Evolutionary conservation across 257 asterid genomes (phyloP).

Genomic region (Pogostemon cablin): DNA sequence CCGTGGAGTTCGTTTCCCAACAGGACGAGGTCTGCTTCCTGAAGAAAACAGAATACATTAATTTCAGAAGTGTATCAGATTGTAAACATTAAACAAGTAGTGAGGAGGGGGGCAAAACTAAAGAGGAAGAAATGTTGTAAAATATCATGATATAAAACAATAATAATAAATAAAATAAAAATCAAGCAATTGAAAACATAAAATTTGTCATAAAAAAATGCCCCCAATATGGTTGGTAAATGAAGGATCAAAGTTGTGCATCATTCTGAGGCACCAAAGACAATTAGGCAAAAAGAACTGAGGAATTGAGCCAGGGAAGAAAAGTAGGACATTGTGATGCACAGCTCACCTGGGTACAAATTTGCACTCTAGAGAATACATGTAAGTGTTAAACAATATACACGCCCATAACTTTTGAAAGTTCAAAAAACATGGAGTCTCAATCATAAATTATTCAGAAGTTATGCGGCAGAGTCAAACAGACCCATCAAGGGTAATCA

Average conservation of each 20-base stretch:
- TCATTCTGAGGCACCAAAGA: constrained; percentile 7
- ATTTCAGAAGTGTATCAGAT: constrained; percentile 34
- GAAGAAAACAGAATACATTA: constrained; percentile 39
- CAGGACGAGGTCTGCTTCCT: constrained; percentile 87
- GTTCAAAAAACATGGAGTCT: constrained; percentile 4
- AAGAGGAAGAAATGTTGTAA: not conserved
- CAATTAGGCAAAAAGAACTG: constrained; percentile 17
- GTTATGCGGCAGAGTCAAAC: constrained; percentile 18
- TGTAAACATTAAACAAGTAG: constrained; percentile 28
- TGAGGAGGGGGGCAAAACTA: constrained; percentile 11
- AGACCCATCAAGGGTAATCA: constrained; percentile 28
- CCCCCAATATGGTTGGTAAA: constrained; percentile 16
- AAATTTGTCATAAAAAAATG: constrained; percentile 7
- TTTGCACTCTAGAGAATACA: constrained; percentile 13
- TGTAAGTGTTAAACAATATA: constrained; percentile 4
- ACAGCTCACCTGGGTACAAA: constrained; percentile 8
- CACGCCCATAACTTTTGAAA: constrained; percentile 17
- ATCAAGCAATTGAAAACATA: constrained; percentile 1
- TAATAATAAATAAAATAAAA: constrained; percentile 1
- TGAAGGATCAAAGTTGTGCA: constrained; percentile 14
- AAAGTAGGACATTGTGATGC: constrained; percentile 17
- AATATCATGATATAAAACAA: not conserved
- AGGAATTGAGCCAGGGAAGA: not conserved
- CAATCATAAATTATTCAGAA: constrained; percentile 11
- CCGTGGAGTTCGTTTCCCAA: constrained; percentile 93